Conservation (phyloP, 148 eudicot genomes). For the Chenopodium album region DNA sequence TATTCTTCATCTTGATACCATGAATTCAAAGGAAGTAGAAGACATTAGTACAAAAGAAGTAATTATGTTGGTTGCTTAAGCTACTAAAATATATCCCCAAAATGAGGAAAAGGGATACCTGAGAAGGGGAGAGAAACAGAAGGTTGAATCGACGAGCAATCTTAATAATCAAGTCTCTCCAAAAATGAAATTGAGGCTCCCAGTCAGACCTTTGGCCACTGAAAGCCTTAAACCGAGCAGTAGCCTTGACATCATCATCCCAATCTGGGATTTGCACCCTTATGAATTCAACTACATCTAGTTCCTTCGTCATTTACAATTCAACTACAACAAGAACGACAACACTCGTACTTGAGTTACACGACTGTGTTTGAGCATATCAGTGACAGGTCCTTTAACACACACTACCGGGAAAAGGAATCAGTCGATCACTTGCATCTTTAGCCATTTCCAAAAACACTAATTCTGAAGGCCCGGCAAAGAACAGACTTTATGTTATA, state of each 20-base stretch:
- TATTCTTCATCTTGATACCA: slow-evolving; percentile 36
- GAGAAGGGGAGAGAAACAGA: slow-evolving; percentile 54
- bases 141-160: slow-evolving; percentile 49
- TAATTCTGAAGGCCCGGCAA: no score
- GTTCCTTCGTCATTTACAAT: slow-evolving; percentile 6
- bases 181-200: slow-evolving; percentile 63
- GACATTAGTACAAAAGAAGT: neutral
- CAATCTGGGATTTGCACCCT: slow-evolving; percentile 60
- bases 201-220: slow-evolving; percentile 91
- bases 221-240: slow-evolving; percentile 72
- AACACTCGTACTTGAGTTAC: neutral
- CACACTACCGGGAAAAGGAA: neutral
- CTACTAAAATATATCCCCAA: neutral
- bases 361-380: neutral
- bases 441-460: neutral
- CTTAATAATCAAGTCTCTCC: slow-evolving; percentile 74
- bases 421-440: neutral
- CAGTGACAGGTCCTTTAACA: neutral
- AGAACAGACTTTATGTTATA: no score
- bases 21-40: neutral
- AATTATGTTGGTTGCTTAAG: no score
- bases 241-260: slow-evolving; percentile 61
- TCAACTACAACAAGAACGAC: neutral
- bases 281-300: slow-evolving; percentile 34
- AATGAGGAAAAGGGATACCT: slow-evolving; percentile 19